These are phyloP conservation scores for Geotrichum cucujoidarum DNA, from an alignment of 1,139 yeast species.

Conservation along the genomic window DNA sequence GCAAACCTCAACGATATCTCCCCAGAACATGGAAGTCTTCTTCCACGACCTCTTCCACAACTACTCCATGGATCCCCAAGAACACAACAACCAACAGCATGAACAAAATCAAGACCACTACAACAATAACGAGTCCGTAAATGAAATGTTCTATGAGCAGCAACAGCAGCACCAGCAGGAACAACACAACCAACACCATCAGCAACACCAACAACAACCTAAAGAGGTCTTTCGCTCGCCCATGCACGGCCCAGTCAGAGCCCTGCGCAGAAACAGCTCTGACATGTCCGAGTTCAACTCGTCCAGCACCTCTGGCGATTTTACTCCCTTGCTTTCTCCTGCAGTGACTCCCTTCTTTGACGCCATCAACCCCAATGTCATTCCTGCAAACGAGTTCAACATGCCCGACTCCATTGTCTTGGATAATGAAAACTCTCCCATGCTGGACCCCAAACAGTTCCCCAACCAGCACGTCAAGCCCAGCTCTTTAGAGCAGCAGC, in stretches of 20 bases:
- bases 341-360: slow-evolving; percentile 61
- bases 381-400: slow-evolving; percentile 28
- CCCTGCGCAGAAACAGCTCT: slow-evolving; percentile 2
- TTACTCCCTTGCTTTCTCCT: slow-evolving; percentile 74
- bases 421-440: slow-evolving; percentile 32
- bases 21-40: slow-evolving; percentile 8
- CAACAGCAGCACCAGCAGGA: neutral
- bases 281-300: slow-evolving; percentile 1
- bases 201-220: neutral
- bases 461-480: neutral
- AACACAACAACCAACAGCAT: neutral
- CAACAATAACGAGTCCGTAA: too few relatives aligned
- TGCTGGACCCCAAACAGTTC: slow-evolving; percentile 1
- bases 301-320: slow-evolving; percentile 30
- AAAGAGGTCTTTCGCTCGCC: slow-evolving; percentile 3
- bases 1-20: slow-evolving; percentile 1
- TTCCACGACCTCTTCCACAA: slow-evolving; percentile 7
- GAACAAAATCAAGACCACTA: too few relatives aligned
- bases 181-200: neutral
- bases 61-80: slow-evolving; percentile 7
- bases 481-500: neutral
- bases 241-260: neutral
- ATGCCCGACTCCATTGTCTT: slow-evolving; percentile 38
- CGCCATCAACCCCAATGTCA: slow-evolving; percentile 25
- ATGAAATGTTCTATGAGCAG: too few relatives aligned